A percentile compares a stretch with the other conserved stretches of the same genome.
Evolutionary conservation across 805 yeast genomes (phyloP).

Genomic region (Wickerhamomyces alni): DNA sequence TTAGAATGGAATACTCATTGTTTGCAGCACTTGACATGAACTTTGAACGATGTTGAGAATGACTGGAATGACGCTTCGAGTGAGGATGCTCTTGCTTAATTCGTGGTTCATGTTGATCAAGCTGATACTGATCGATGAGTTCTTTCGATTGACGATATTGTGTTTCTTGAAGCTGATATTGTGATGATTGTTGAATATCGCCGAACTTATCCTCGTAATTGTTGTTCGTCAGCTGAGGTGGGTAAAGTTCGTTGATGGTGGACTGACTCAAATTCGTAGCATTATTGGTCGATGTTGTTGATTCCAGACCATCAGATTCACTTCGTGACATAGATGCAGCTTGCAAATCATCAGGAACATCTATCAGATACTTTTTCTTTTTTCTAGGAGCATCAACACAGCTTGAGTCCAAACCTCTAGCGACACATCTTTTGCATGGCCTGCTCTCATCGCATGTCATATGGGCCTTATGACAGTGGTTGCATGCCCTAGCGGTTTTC

Average conservation of each 20-base stretch:
- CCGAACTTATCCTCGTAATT: no score
- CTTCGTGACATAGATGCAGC: background rate
- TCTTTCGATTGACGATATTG: background rate
- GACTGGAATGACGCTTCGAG: no score
- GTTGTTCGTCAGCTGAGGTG: conserved; percentile 1
- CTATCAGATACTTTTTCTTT: conserved; percentile 72
- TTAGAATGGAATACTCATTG: conserved; percentile 63
- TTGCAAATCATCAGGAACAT: conserved; percentile 35
- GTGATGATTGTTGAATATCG: background rate
- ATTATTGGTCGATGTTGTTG: background rate
- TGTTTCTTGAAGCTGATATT: background rate
- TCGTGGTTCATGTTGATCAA: no score
- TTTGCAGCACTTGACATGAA: conserved; percentile 70
- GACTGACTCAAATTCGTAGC: background rate
- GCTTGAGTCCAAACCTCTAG: conserved; percentile 56
- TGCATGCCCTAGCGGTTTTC: conserved; percentile 84
- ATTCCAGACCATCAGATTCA: conserved; percentile 1
- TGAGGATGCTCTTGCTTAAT: no score
- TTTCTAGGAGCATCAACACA: conserved; percentile 91
- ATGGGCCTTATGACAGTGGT: conserved; percentile 86
- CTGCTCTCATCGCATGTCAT: conserved; percentile 82
- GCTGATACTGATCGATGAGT: background rate
- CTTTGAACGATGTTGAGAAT: conserved; percentile 21
- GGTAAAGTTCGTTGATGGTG: conserved; percentile 3
- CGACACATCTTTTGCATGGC: conserved; percentile 77